These are phyloP conservation scores for Achaetomiella virescens DNA, from an alignment of 495 filamentous ascomycete genomes.

Conservation along the genomic window DNA sequence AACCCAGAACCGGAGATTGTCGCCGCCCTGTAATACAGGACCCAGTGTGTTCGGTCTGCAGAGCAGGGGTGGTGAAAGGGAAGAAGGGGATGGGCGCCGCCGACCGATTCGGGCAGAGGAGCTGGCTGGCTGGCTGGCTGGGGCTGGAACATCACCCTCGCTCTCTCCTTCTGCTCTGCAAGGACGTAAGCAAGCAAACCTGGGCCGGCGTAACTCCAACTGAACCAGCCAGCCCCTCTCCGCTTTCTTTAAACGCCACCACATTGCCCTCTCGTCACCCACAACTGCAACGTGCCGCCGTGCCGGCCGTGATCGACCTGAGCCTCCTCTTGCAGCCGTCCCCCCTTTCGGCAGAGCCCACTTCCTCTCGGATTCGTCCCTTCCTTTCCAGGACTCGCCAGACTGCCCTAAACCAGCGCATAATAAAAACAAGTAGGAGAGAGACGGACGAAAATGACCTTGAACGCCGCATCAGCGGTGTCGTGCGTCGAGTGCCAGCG, in stretches of 20 bases:
- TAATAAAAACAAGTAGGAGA: not conserved
- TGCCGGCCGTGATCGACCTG: not conserved
- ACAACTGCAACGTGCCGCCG: conserved; percentile 1
- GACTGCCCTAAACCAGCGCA: no score
- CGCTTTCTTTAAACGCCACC: conserved; percentile 1
- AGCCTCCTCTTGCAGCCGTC: not conserved
- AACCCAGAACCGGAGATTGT: no score
- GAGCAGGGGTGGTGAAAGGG: no score
- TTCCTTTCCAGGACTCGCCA: not conserved
- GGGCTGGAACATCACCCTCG: no score
- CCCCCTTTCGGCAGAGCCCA: not conserved
- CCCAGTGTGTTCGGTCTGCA: no score
- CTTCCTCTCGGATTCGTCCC: not conserved
- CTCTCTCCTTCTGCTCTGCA: no score
- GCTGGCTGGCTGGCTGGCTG: no score
- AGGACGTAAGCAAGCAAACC: no score
- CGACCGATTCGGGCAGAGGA: no score
- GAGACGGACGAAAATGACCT: not conserved
- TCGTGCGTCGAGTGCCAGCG: conserved; percentile 38
- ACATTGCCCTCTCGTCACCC: not conserved
- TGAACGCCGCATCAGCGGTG: conserved; percentile 3
- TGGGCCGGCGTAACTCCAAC: no score
- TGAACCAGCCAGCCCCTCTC: not conserved
- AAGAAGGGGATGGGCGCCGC: no score
- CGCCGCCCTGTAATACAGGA: no score